phyloP scores from a whole-genome alignment of 2,329 filamentous ascomycete species.

The Domatiomyces catenatus region DNA sequence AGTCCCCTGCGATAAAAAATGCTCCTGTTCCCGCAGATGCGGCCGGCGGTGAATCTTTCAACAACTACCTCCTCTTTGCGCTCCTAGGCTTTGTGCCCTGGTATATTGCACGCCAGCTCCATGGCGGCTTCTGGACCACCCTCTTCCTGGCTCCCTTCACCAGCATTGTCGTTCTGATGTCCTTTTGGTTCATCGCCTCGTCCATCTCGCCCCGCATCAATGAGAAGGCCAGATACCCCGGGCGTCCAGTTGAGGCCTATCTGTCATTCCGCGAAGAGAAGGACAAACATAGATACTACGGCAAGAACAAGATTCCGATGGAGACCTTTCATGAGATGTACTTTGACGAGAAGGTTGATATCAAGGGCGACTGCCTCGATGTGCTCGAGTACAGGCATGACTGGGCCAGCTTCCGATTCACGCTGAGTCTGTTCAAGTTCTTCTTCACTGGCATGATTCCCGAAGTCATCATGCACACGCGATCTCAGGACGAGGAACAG shows the following conservation, averaged over 20 bases:
- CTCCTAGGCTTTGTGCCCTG: conserved; percentile 56
- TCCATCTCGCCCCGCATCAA: conserved; percentile 75
- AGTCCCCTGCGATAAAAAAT: conserved; percentile 88
- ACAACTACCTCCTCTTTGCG: conserved; percentile 59
- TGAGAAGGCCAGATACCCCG: conserved; percentile 77
- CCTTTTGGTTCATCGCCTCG: conserved; percentile 70
- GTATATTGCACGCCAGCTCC: conserved; percentile 68
- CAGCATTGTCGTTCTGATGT: conserved; percentile 60
- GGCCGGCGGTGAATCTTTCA: conserved; percentile 71
- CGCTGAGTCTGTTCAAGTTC: conserved; percentile 67
- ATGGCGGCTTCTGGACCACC: conserved; percentile 74
- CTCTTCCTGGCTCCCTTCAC: conserved; percentile 73
- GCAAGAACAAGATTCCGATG: conserved; percentile 47
- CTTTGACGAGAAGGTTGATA: conserved; percentile 85
- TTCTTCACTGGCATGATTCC: conserved; percentile 78
- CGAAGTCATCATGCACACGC: conserved; percentile 82
- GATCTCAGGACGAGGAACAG: conserved; percentile 91
- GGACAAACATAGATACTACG: conserved; percentile 32
- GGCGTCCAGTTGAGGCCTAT: conserved; percentile 80
- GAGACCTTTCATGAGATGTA: conserved; percentile 97
- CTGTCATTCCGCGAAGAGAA: conserved; percentile 35
- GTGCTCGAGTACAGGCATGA: conserved; percentile 88
- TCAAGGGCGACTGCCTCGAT: conserved; percentile 86
- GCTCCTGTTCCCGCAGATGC: conserved; percentile 82
- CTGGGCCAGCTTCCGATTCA: conserved; percentile 92